Base-by-base conservation (phyloP, 2,329 filamentous ascomycete species). In the Zalaria sp. region DNA sequence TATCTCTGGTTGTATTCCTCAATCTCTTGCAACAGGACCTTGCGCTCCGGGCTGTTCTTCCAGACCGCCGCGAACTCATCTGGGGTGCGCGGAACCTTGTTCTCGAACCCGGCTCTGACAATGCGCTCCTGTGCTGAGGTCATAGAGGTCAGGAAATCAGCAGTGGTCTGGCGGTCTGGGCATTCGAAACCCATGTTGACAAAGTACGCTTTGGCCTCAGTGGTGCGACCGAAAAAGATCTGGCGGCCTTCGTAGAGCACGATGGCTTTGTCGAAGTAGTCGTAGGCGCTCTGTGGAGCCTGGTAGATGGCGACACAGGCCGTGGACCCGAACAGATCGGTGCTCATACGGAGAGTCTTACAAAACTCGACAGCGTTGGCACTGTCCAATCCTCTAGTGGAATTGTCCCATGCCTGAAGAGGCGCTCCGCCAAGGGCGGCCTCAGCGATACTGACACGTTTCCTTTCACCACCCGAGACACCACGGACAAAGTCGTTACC, bases 391-490 rank as follows among this genome's bases (percentile, higher is more conserved):
- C 81, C 81, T 62, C 81, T 71, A 26, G 81, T 85, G 34, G 73
- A 79, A 65, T 85, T 85, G 54, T 85, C 85, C 83, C 84, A 91
- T 46, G 78, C 81, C 56, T 83, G 79, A 4, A 60, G 40, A n/a
- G 57, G 53, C 0, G 75, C 72, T 29, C 69, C 66, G 10, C 79
- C 79, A 7, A 87, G 65, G 45, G 81, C 72, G 49, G 83, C 84
- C 59, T 91, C 84, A 1, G 81, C 83, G 46, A 91, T 86, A 36
- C 78, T 83, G 4, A 93, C 84, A 56, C 86, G 77, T 64, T 91
- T 88, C 54, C 78, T 73, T 67, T 86, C 81, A 55, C 81, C 82
- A 55, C 81, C 81, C 27, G 75, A 81, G 6, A 86, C 80, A 58
- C 81, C 81, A 44, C 81, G 77, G 27, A 85, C 66, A 55, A 77